Conservation (phyloP, 306 rosid genomes). For the Inga leiocalycina region DNA sequence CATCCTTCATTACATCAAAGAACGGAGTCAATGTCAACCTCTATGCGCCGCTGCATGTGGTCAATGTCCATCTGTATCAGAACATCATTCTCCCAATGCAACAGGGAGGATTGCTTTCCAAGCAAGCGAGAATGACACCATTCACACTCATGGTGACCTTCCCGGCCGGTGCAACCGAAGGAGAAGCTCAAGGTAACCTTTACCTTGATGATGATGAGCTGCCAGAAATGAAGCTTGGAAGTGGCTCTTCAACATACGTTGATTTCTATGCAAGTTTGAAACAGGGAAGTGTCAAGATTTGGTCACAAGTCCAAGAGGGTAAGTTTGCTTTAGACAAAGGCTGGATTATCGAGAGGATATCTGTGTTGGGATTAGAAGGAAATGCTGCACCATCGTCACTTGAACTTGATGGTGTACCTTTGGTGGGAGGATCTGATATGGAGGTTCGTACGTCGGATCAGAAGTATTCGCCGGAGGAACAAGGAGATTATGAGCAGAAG, state of each 20-base stretch:
- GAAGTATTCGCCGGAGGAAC: constrained; percentile 32
- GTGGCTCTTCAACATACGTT: constrained; percentile 69
- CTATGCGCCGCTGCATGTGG: constrained; percentile 78
- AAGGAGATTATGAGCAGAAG: constrained; percentile 48
- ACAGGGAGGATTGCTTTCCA: constrained; percentile 79
- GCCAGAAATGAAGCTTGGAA: constrained; percentile 81
- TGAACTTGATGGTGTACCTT: constrained; percentile 60
- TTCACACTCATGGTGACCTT: constrained; percentile 69
- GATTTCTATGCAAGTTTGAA: constrained; percentile 65
- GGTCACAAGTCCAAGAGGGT: constrained; percentile 90
- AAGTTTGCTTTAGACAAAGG: constrained; percentile 79
- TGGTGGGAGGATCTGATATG: constrained; percentile 35
- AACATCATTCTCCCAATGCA: constrained; percentile 88
- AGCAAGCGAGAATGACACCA: constrained; percentile 85
- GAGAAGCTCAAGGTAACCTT: constrained; percentile 78
- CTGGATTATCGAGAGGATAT: constrained; percentile 67
- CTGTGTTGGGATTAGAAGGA: constrained; percentile 73
- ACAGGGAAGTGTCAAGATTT: constrained; percentile 68
- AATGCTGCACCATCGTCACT: constrained; percentile 51
- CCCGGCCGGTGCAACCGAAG: constrained; percentile 68
- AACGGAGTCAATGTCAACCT: constrained; percentile 66
- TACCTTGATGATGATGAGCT: constrained; percentile 78
- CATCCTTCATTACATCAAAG: constrained; percentile 53
- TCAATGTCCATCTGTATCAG: constrained; percentile 92
- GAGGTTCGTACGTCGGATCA: constrained; percentile 53